Evolutionary conservation across 257 asterid genomes (phyloP).

Genomic region (Solanum sejunctum): DNA sequence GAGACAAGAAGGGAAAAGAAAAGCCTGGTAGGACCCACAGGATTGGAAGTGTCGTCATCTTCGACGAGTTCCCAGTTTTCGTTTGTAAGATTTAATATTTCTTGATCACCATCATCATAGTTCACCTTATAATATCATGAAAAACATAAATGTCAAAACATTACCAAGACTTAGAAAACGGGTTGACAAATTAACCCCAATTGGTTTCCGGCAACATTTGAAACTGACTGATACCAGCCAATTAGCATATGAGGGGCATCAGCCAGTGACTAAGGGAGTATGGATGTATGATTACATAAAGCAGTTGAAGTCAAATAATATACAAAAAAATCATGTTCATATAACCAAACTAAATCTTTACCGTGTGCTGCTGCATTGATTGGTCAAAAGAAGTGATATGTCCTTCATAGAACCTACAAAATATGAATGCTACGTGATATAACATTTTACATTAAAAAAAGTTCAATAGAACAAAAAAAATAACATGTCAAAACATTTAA

Average conservation of each 20-base stretch:
- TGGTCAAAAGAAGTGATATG: conserved; percentile 3
- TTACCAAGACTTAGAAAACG: neutral
- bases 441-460: neutral
- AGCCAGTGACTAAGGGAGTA: neutral
- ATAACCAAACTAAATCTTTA: conserved; percentile 2
- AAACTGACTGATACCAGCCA: neutral
- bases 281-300: neutral
- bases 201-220: neutral
- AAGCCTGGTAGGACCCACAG: neutral
- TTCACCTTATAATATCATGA: conserved; percentile 8
- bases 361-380: neutral
- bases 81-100: conserved; percentile 8
- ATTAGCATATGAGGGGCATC: neutral
- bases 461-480: neutral
- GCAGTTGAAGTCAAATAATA: neutral
- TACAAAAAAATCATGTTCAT: neutral
- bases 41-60: neutral
- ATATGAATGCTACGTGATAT: neutral
- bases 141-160: neutral
- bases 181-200: neutral
- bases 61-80: conserved; percentile 15
- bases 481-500: neutral
- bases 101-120: conserved; percentile 19
- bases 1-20: neutral
- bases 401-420: conserved; percentile 27